Conservation (phyloP, 768 basidiomycete species). For the Lactarius pseudohatsudake region DNA sequence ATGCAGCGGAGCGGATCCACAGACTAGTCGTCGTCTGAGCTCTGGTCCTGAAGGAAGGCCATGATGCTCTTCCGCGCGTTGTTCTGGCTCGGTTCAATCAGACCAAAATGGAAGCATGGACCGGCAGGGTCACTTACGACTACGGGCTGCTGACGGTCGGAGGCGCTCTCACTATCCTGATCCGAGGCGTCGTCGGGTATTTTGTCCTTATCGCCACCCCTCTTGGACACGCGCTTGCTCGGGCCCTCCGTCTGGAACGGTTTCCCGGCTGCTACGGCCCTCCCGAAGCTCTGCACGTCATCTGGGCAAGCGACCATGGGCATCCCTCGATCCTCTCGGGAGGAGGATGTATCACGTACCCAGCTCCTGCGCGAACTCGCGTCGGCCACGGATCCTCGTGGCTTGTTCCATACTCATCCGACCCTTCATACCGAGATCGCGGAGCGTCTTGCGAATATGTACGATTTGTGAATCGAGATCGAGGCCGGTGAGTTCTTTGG, state of each 20-base stretch:
- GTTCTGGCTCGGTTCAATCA: constrained; percentile 32
- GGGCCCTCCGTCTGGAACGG: constrained; percentile 29
- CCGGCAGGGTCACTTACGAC: constrained; percentile 3
- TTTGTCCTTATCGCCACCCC: constrained; percentile 31
- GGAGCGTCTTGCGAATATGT: constrained; percentile 61
- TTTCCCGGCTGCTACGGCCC: constrained; percentile 43
- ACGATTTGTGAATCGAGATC: constrained; percentile 60
- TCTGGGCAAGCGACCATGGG: constrained; percentile 42
- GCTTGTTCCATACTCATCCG: constrained; percentile 80
- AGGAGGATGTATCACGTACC: constrained; percentile 46
- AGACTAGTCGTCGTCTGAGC: constrained; percentile 53
- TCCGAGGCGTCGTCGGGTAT: constrained; percentile 38
- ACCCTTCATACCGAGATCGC: constrained; percentile 78
- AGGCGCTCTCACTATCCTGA: constrained; percentile 34
- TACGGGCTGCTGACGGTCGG: constrained; percentile 9
- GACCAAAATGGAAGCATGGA: neutral
- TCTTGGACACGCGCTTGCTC: constrained; percentile 27
- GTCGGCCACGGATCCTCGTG: constrained; percentile 63
- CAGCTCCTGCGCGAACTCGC: constrained; percentile 78
- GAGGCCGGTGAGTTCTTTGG: constrained; percentile 64
- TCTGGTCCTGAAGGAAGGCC: constrained; percentile 72
- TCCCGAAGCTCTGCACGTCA: constrained; percentile 73
- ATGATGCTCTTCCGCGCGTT: constrained; percentile 60
- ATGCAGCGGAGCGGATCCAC: neutral
- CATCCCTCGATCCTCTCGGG: neutral